Evolutionary conservation across 305 asterid genomes (phyloP).

Genomic region (Andrographis paniculata): DNA sequence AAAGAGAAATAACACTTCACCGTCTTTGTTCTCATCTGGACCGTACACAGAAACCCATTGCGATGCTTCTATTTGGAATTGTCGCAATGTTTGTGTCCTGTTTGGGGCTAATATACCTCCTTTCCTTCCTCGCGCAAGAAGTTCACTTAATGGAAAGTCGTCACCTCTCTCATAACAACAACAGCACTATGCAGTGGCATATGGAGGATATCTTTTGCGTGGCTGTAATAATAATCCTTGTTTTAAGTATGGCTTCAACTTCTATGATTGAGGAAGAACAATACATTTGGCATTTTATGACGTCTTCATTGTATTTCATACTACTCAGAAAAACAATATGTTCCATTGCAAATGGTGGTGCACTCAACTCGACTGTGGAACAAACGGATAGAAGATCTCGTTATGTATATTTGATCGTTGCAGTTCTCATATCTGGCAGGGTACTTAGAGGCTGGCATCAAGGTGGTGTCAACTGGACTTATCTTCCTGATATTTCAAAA

Average conservation of each 20-base stretch:
- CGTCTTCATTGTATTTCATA: slow-evolving; percentile 53
- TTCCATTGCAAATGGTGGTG: slow-evolving; percentile 21
- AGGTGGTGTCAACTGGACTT: slow-evolving; percentile 96
- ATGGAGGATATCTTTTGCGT: slow-evolving; percentile 46
- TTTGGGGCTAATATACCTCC: slow-evolving; percentile 40
- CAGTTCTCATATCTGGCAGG: slow-evolving; percentile 60
- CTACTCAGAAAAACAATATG: slow-evolving; percentile 56
- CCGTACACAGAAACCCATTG: slow-evolving; percentile 55
- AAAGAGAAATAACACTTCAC: slow-evolving; percentile 5
- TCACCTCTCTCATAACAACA: slow-evolving; percentile 18
- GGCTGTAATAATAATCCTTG: slow-evolving; percentile 35
- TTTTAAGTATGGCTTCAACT: slow-evolving; percentile 84
- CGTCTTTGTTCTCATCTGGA: slow-evolving; percentile 1
- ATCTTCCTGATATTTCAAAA: slow-evolving; percentile 80
- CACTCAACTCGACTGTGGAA: slow-evolving; percentile 17
- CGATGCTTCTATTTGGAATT: slow-evolving; percentile 54
- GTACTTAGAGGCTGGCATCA: slow-evolving; percentile 92
- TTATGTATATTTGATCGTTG: slow-evolving; percentile 27
- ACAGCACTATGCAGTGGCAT: slow-evolving; percentile 29
- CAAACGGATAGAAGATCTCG: slow-evolving; percentile 15
- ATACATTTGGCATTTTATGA: slow-evolving; percentile 77
- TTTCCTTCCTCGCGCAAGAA: slow-evolving; percentile 36
- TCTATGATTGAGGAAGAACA: slow-evolving; percentile 96
- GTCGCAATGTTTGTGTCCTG: slow-evolving; percentile 64
- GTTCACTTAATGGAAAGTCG: slow-evolving; percentile 22